Evolutionary conservation across 2,329 filamentous ascomycete species (phyloP).

Genomic region (Ophiostoma sp.): DNA sequence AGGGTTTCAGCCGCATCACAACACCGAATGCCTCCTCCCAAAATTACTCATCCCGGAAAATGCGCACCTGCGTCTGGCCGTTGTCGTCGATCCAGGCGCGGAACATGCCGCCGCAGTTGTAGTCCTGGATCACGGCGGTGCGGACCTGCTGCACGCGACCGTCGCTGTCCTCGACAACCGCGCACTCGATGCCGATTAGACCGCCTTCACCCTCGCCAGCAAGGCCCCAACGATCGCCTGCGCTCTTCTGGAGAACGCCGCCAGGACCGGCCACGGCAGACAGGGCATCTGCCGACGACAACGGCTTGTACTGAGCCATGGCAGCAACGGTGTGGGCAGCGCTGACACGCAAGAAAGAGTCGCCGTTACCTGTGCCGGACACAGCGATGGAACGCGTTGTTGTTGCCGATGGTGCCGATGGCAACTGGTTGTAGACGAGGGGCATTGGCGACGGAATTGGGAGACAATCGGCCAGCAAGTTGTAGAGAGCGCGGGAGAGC

Average conservation of each 20-base stretch:
- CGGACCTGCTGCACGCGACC: conserved; percentile 45
- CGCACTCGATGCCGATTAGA: conserved; percentile 76
- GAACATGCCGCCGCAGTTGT: conserved; percentile 88
- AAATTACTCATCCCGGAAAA: conserved; percentile 48
- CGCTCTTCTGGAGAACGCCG: conserved; percentile 73
- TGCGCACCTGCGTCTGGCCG: conserved; percentile 57
- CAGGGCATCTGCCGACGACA: conserved; percentile 59
- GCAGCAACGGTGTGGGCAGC: conserved; percentile 72
- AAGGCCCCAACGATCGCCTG: conserved; percentile 69
- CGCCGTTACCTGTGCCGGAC: conserved; percentile 84
- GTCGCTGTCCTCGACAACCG: conserved; percentile 49
- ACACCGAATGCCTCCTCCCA: background rate
- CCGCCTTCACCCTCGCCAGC: conserved; percentile 82
- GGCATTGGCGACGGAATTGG: conserved; percentile 43
- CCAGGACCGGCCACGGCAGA: conserved; percentile 65
- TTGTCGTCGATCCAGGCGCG: conserved; percentile 70
- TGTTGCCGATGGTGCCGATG: background rate
- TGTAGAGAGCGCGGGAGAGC: conserved; percentile 47
- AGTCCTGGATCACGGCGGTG: conserved; percentile 68
- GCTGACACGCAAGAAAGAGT: conserved; percentile 74
- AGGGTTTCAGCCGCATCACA: background rate
- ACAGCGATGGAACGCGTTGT: conserved; percentile 54
- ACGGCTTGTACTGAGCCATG: conserved; percentile 63
- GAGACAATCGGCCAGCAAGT: conserved; percentile 60
- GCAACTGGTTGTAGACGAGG: conserved; percentile 42